Percentiles rank a stretch among this genome's conserved stretches.
These are phyloP conservation scores for Phytophthora litchii DNA, from an alignment of 352 stramenopile species.

Conservation along the genomic window DNA sequence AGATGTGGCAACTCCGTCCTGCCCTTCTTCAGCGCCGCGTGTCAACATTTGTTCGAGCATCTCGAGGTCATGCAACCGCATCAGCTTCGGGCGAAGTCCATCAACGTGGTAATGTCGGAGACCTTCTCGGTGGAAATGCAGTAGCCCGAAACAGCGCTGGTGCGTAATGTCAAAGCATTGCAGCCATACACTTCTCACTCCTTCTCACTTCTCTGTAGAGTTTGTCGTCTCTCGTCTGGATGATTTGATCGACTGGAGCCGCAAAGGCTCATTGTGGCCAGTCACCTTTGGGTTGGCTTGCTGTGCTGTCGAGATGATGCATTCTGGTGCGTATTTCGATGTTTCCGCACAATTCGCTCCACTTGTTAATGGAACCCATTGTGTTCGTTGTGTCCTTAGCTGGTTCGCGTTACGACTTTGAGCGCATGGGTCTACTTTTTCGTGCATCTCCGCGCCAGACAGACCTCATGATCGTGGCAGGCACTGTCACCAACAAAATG, in stretches of 20 bases:
- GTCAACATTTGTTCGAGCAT: background rate
- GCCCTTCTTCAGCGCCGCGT: slow-evolving; percentile 1
- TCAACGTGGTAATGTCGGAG: slow-evolving; percentile 44
- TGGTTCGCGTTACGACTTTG: slow-evolving; percentile 94
- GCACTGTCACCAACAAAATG: slow-evolving; percentile 99
- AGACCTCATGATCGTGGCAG: slow-evolving; percentile 99
- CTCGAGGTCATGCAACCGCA: background rate
- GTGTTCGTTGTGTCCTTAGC: slow-evolving; percentile 5
- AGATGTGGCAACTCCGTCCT: slow-evolving; percentile 10
- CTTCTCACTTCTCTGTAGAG: slow-evolving; percentile 54
- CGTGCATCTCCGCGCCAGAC: slow-evolving; percentile 92
- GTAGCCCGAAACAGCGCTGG: slow-evolving; percentile 53
- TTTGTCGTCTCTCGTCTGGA: slow-evolving; percentile 96
- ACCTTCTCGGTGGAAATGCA: slow-evolving; percentile 47
- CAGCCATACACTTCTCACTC: background rate
- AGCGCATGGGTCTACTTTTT: slow-evolving; percentile 98
- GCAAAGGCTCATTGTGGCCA: slow-evolving; percentile 95
- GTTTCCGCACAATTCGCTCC: background rate
- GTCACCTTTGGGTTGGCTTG: slow-evolving; percentile 99
- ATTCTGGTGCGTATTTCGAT: slow-evolving; percentile 52
- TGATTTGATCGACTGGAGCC: slow-evolving; percentile 97
- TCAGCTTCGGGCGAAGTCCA: background rate
- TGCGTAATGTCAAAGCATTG: slow-evolving; percentile 28
- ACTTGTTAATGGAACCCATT: background rate
- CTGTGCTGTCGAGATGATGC: slow-evolving; percentile 99